These are phyloP conservation scores for Saccharomyces eubayanus DNA, from an alignment of 805 yeast species.

Conservation along the genomic window DNA sequence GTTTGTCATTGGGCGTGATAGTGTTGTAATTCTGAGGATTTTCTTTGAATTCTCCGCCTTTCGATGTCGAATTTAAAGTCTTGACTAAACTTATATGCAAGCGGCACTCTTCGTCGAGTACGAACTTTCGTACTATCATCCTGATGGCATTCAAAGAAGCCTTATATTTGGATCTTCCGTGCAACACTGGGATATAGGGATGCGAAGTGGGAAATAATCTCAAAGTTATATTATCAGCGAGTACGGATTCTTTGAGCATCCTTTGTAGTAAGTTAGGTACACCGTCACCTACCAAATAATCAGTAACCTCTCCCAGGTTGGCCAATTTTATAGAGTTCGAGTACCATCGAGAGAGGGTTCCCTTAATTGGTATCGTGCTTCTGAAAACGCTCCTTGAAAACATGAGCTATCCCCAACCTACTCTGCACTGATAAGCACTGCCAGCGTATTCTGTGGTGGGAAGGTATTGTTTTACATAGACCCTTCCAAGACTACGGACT, in stretches of 20 bases:
- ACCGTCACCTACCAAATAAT: slow-evolving; percentile 36
- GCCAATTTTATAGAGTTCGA: slow-evolving; percentile 7
- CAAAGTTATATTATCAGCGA: slow-evolving; percentile 42
- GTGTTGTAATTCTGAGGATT: neutral
- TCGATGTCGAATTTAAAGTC: slow-evolving; percentile 13
- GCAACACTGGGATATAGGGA: slow-evolving; percentile 46
- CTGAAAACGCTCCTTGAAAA: neutral
- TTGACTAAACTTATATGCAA: slow-evolving; percentile 40
- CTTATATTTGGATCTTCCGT: slow-evolving; percentile 48
- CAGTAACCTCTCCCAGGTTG: slow-evolving; percentile 48
- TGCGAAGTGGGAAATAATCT: slow-evolving; percentile 50
- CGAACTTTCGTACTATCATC: slow-evolving; percentile 44
- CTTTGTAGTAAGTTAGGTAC: slow-evolving; percentile 45
- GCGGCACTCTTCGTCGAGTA: slow-evolving; percentile 44
- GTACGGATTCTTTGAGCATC: slow-evolving; percentile 36
- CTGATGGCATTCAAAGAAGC: slow-evolving; percentile 51
- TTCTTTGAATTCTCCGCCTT: neutral
- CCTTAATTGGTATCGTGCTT: neutral
- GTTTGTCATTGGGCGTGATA: slow-evolving; percentile 17
- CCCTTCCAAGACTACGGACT: neutral
- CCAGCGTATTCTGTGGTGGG: neutral
- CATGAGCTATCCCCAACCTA: neutral
- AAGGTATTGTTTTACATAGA: neutral
- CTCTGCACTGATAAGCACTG: neutral
- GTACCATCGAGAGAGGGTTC: neutral